Evolutionary conservation across 2,329 filamentous ascomycete genomes (phyloP).

Genomic region (Xylogone sp.): DNA sequence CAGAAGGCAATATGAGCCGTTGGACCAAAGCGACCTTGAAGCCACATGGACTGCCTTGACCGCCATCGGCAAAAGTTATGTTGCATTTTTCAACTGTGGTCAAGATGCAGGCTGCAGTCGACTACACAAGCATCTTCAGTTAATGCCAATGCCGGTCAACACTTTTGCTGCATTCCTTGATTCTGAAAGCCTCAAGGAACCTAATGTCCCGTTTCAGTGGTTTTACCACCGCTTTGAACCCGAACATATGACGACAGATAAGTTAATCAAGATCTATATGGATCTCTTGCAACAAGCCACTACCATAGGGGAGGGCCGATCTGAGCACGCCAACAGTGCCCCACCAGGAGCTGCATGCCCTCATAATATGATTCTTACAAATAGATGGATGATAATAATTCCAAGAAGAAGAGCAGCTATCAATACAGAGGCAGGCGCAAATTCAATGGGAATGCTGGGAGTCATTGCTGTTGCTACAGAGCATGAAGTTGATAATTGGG

Average conservation of each 20-base stretch:
- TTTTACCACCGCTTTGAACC: constrained; percentile 29
- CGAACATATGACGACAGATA: constrained; percentile 14
- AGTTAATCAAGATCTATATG: constrained; percentile 22
- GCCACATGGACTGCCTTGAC: constrained; percentile 32
- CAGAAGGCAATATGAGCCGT: constrained; percentile 39
- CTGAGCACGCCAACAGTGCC: constrained; percentile 4
- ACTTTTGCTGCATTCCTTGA: constrained; percentile 24
- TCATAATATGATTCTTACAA: constrained; percentile 43
- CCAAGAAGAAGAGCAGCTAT: constrained; percentile 34
- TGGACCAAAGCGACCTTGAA: constrained; percentile 31
- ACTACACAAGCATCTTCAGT: constrained; percentile 46
- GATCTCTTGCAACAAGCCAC: constrained; percentile 20
- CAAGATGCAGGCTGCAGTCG: constrained; percentile 40
- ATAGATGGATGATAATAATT: constrained; percentile 42
- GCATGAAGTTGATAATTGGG: constrained; percentile 34
- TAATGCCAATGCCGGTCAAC: constrained; percentile 30
- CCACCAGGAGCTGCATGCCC: constrained; percentile 21
- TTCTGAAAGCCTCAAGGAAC: constrained; percentile 3
- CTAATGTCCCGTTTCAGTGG: constrained; percentile 31
- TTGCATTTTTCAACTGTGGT: constrained; percentile 44
- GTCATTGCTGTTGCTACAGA: constrained; percentile 34
- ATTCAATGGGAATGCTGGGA: constrained; percentile 45
- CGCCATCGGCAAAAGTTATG: constrained; percentile 26
- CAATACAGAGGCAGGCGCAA: constrained; percentile 34
- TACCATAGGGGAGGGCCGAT: constrained; percentile 1